Evolutionary conservation across 2,329 filamentous ascomycete genomes (phyloP).

Genomic region (Penicillium crustosum): DNA sequence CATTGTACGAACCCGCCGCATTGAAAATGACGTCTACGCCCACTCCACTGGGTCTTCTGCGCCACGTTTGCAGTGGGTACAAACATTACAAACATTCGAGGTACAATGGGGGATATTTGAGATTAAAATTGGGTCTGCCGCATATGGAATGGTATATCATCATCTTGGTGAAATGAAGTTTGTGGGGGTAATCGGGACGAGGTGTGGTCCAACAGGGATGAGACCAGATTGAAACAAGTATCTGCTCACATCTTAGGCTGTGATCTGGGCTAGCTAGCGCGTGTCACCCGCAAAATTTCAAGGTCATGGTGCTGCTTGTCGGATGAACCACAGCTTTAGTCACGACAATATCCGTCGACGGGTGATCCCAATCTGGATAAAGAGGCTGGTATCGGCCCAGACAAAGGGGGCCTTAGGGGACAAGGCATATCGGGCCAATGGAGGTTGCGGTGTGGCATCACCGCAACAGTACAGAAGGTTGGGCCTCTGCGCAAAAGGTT

Average conservation of each 20-base stretch:
- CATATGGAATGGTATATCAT: not conserved
- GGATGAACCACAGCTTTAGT: not conserved
- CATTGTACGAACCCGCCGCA: not conserved
- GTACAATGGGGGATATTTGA: not conserved
- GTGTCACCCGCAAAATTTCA: not conserved
- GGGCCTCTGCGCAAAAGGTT: not conserved
- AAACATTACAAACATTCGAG: not conserved
- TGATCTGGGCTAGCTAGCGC: not conserved
- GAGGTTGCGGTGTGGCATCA: not conserved
- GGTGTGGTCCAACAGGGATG: not conserved
- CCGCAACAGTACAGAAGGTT: not conserved
- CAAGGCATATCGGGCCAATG: not conserved
- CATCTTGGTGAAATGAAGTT: not conserved
- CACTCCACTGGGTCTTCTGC: not conserved
- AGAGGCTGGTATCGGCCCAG: not conserved
- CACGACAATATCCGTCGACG: not conserved
- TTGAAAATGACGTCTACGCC: conserved; percentile 1
- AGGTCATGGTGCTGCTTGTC: not conserved
- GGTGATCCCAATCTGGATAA: not conserved
- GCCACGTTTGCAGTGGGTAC: not conserved
- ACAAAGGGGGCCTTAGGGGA: not conserved
- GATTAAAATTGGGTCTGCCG: not conserved
- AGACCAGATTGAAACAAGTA: not conserved
- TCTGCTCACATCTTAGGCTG: not conserved
- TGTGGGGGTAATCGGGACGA: not conserved